A percentile compares a stretch with the other conserved stretches of the same genome.
These are phyloP conservation scores for Cyberlindnera samutprakarnensis DNA, from an alignment of 805 yeast species.

Conservation along the genomic window DNA sequence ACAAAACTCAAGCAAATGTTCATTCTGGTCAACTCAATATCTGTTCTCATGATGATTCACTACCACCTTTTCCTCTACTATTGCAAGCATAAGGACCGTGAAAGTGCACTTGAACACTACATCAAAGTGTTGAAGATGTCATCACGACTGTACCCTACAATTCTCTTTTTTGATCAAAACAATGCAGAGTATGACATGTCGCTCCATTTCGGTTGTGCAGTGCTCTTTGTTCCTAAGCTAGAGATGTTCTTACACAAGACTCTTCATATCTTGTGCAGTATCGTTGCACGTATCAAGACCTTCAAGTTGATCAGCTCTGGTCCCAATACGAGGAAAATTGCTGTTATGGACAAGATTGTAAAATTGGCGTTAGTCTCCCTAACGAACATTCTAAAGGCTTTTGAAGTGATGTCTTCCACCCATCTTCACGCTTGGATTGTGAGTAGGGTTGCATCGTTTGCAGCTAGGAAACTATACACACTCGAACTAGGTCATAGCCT, in stretches of 20 bases:
- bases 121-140: conserved; percentile 1
- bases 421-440: not conserved
- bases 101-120: conserved; percentile 5
- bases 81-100: conserved; percentile 5
- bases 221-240: conserved; percentile 11
- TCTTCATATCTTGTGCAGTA: conserved; percentile 7
- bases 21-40: conserved; percentile 2
- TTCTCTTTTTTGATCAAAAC: not conserved
- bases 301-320: conserved; percentile 3
- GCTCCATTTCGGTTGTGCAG: conserved; percentile 1
- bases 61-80: conserved; percentile 11
- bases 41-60: conserved; percentile 9
- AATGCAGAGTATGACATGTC: not conserved
- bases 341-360: conserved; percentile 5
- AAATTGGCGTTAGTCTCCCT: not conserved
- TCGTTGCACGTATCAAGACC: conserved; percentile 9
- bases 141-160: not conserved
- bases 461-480: not conserved
- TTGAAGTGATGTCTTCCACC: not conserved
- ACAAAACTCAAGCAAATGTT: conserved; percentile 3
- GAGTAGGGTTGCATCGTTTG: not conserved
- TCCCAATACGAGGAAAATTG: not conserved
- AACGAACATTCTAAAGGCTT: not conserved
- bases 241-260: conserved; percentile 11
- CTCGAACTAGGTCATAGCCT: not conserved